Evolutionary conservation across 495 filamentous ascomycete species (phyloP).

Genomic region (Penicillium canariense): DNA sequence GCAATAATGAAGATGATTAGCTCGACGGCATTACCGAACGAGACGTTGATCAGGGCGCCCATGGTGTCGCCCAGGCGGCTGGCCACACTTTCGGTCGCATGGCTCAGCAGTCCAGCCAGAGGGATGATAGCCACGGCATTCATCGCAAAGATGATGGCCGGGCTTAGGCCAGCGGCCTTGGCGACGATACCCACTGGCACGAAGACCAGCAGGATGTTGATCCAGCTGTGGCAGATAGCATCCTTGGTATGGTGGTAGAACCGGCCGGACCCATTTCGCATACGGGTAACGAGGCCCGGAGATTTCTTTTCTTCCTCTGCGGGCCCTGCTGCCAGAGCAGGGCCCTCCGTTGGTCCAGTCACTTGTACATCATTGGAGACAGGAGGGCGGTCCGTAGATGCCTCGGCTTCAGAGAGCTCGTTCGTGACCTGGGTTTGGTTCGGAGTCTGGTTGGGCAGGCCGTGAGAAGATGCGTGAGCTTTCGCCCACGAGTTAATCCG

Average conservation of each 20-base stretch:
- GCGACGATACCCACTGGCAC: constrained; percentile 75
- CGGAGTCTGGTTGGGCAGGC: constrained; percentile 6
- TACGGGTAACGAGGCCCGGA: constrained; percentile 29
- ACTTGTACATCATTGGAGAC: constrained; percentile 36
- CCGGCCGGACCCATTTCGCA: constrained; percentile 35
- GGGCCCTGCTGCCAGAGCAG: constrained; percentile 19
- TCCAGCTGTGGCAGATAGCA: constrained; percentile 57
- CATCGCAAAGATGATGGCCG: constrained; percentile 66
- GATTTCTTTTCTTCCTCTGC: constrained; percentile 17
- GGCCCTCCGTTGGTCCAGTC: constrained; percentile 25
- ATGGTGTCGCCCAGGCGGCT: constrained; percentile 74
- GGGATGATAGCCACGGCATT: constrained; percentile 84
- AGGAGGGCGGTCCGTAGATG: not conserved
- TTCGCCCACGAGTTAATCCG: constrained; percentile 50
- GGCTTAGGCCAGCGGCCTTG: constrained; percentile 47
- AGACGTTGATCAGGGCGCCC: constrained; percentile 80
- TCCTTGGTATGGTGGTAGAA: constrained; percentile 40
- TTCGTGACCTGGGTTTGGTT: constrained; percentile 6
- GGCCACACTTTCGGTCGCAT: constrained; percentile 82
- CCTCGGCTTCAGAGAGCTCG: constrained; percentile 12
- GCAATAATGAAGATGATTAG: constrained; percentile 71
- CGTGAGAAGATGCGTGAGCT: constrained; percentile 43
- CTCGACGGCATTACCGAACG: constrained; percentile 88
- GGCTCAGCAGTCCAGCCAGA: constrained; percentile 71
- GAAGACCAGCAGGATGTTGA: constrained; percentile 77